Conservation (phyloP, 1,284 basidiomycete species). For the Psilocybe mexicana region DNA sequence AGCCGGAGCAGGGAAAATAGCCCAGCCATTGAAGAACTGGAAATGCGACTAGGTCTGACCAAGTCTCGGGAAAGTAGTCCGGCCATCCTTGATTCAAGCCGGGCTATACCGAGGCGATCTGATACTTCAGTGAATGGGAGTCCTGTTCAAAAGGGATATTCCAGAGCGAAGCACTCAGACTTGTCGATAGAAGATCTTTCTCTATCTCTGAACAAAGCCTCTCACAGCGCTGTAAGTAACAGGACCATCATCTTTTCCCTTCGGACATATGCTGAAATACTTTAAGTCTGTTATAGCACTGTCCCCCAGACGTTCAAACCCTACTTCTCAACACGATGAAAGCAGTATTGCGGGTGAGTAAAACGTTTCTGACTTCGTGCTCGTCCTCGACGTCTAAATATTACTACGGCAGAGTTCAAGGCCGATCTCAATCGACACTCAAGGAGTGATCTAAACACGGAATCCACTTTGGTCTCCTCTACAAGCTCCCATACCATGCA, state of each 20-base stretch:
- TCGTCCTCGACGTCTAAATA: too few species aligned
- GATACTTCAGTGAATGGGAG: neutral
- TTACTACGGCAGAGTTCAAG: neutral
- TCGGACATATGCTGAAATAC: too few species aligned
- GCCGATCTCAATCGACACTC: neutral
- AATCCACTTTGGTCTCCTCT: neutral
- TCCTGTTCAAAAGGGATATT: neutral
- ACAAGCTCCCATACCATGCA: neutral
- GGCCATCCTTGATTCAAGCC: neutral
- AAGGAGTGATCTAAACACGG: neutral
- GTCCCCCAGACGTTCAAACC: too few species aligned
- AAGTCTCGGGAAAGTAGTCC: neutral
- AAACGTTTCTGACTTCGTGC: too few species aligned
- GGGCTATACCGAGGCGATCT: neutral
- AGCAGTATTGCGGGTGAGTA: too few species aligned
- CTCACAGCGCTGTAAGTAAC: neutral
- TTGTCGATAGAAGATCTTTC: neutral
- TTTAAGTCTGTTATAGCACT: too few species aligned
- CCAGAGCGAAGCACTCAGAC: neutral
- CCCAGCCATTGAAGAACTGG: conserved; percentile 35
- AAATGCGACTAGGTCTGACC: conserved; percentile 1
- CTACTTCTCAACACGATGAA: too few species aligned
- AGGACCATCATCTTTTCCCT: neutral
- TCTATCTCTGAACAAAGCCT: neutral
- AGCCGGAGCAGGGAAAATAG: conserved; percentile 51